Evolutionary conservation across 2,329 filamentous ascomycete genomes (phyloP), one percentile per base, ranked within the genome.

Genomic region (Verticillium nubilum): DNA sequence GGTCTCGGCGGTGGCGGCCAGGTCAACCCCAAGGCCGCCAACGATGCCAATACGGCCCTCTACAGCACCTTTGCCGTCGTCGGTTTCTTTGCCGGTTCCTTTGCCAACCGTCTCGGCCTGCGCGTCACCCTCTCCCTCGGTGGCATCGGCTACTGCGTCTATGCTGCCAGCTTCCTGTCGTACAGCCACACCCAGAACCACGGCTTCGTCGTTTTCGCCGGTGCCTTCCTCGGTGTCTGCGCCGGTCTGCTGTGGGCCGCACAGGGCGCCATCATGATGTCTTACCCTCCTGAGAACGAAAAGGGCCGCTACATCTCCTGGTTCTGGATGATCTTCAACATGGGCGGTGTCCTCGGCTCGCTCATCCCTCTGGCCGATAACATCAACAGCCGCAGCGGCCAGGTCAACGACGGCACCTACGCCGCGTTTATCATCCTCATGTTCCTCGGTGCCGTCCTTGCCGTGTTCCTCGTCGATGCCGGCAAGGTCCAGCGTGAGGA

Each of bases 271-370:
- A 91, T 94, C 69, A 93, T 94, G 88, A 94, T 96, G 86, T 87
- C 90, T 47, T 97, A 97, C 72, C 92, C 92, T 1, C 80, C 84
- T 23, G 93, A 97, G 75, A 74, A 85, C 33, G 84, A 86, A 64
- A 97, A 97, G 80, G 93, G 93, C 52, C 87, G 88, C 61, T 97
- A 92, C 73, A 96, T 97, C 72, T 90, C 90, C 62, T 87, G 86
- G 78, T 97, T 97, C 77, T 97, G 93, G 93, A 87, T 92, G 72
- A 96, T 97, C 69, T 97, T 97, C 82, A 97, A 97, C 75, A 74
- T 93, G 61, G 93, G 93, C 67, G 92, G 87, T 67, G 92, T 97
- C 62, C 91, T 97, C 72, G 93, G 93, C 63, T 86, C 88, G 68
- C 74, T 88, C 23, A 90, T 92, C 62, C 88, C 88, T n/a, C 82